These are phyloP conservation scores for Penicillium malachiteum DNA, from an alignment of 495 filamentous ascomycete genomes.

Conservation along the genomic window DNA sequence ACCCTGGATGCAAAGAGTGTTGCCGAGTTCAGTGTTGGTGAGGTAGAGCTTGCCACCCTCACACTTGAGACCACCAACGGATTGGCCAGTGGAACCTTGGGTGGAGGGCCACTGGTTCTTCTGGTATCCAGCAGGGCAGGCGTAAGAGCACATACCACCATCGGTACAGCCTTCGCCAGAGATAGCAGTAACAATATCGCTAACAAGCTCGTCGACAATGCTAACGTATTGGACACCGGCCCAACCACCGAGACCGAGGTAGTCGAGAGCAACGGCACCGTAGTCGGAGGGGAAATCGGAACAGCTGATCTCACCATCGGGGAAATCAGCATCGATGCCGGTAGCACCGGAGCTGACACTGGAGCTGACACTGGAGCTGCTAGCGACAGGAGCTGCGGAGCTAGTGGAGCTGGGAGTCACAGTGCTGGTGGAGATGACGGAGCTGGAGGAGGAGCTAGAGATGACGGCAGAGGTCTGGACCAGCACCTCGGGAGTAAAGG, in stretches of 20 bases:
- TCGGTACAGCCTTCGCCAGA: slow-evolving; percentile 53
- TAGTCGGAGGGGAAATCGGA: slow-evolving; percentile 75
- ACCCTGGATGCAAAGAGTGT: slow-evolving; percentile 74
- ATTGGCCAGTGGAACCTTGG: slow-evolving; percentile 82
- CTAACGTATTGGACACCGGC: slow-evolving; percentile 70
- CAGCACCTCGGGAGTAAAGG: slow-evolving; percentile 30
- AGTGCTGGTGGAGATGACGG: slow-evolving; percentile 16
- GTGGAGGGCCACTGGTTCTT: slow-evolving; percentile 86
- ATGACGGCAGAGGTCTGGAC: slow-evolving; percentile 20
- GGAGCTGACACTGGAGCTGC: slow-evolving; percentile 17
- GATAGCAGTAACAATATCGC: slow-evolving; percentile 63
- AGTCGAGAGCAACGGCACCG: slow-evolving; percentile 71
- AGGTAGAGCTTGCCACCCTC: slow-evolving; percentile 70
- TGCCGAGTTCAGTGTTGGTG: slow-evolving; percentile 62
- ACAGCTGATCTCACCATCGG: slow-evolving; percentile 72
- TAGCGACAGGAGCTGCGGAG: slow-evolving; percentile 16
- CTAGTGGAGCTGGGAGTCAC: slow-evolving; percentile 16
- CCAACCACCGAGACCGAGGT: slow-evolving; percentile 71
- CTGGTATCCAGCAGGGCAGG: slow-evolving; percentile 86
- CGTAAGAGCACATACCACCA: slow-evolving; percentile 84
- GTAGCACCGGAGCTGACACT: slow-evolving; percentile 37
- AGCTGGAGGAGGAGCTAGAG: slow-evolving; percentile 18
- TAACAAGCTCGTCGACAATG: slow-evolving; percentile 40
- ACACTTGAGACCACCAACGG: slow-evolving; percentile 86
- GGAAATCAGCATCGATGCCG: slow-evolving; percentile 70